Evolutionary conservation across 768 basidiomycete genomes (phyloP), one percentile per base, ranked within the genome.

Genomic region (Collybiopsis confluens): DNA sequence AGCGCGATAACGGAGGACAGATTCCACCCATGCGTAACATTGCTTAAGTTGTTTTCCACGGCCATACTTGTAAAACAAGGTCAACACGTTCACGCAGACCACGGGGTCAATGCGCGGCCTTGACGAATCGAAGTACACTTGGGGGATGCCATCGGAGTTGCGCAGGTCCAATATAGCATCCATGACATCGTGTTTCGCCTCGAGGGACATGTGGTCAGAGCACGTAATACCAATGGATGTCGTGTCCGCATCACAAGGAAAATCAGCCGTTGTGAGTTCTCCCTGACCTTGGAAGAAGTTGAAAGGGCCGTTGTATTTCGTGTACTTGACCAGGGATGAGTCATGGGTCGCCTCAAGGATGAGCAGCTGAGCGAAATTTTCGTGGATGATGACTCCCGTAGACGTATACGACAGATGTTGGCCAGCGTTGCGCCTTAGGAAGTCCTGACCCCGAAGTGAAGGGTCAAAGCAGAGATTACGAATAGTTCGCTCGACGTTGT

Each of bases 281-380:
- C 68, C 70, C 47, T 71, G 68, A 10, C 71, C 73, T 6, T 73
- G 71, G 61, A 82, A 83, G 63, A 83, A 83, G 54, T 82, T 82
- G 76, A 78, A 82, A 24, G 67, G 69, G 27, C 70, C 68, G 33
- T 71, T 64, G 42, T 74, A 72, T 35, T 75, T 70, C 3, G 69
- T 65, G n/a, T 75, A 62, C 40, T 70, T 64, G 28, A 81, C 74
- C n/a, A 82, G 68, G 13, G 28, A 47, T 58, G 57, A 62, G 59
- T 82, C 69, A 8, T 64, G 58, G 1, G 80, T 83, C 1, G 72
- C 68, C 52, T 85, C 83, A 13, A 81, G 64, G 37, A 84, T 79
- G 5, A 85, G 67, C 5, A 85, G 71, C 57, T 83, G 81, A 3
- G 81, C 73, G 54, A 83, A 83, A 58, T 83, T 83, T 61, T 83